A percentile compares a stretch with the other conserved stretches of the same genome.
These are phyloP conservation scores for Agaricus bisporus DNA, from an alignment of 768 basidiomycete species.

Conservation along the genomic window DNA sequence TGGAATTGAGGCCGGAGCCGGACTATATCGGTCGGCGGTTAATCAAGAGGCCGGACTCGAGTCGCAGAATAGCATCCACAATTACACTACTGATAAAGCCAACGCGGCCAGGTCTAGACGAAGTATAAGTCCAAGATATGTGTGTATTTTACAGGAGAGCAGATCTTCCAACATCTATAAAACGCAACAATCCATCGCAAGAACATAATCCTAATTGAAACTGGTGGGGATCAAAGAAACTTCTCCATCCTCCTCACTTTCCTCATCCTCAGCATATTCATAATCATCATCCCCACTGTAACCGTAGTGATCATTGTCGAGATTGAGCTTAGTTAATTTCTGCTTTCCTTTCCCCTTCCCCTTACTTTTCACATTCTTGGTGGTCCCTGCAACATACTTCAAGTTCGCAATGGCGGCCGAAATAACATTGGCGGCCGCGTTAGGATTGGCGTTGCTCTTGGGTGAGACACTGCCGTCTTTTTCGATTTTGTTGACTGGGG, in stretches of 20 bases:
- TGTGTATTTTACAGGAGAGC: too few species aligned
- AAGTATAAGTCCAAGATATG: too few species aligned
- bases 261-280: not conserved
- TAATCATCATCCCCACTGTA: not conserved
- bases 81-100: too few species aligned
- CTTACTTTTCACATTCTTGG: slow-evolving; percentile 1
- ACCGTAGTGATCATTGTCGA: not conserved
- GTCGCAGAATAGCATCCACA: too few species aligned
- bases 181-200: too few species aligned
- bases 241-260: not conserved
- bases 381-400: slow-evolving; percentile 1
- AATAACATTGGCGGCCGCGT: slow-evolving; percentile 1
- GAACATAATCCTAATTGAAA: too few species aligned
- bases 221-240: too few species aligned
- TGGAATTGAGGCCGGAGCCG: too few species aligned
- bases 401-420: not conserved
- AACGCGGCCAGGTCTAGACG: too few species aligned
- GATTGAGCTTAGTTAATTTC: slow-evolving; percentile 4
- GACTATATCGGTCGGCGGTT: too few species aligned
- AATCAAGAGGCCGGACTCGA: too few species aligned
- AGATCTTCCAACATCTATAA: too few species aligned
- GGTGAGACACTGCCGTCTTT: not conserved
- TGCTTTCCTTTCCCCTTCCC: slow-evolving; percentile 8
- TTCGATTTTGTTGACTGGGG: not conserved
- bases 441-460: slow-evolving; percentile 3